phyloP scores from a whole-genome alignment of 164 flowering plant genomes.

The Kingdonia uniflora region DNA sequence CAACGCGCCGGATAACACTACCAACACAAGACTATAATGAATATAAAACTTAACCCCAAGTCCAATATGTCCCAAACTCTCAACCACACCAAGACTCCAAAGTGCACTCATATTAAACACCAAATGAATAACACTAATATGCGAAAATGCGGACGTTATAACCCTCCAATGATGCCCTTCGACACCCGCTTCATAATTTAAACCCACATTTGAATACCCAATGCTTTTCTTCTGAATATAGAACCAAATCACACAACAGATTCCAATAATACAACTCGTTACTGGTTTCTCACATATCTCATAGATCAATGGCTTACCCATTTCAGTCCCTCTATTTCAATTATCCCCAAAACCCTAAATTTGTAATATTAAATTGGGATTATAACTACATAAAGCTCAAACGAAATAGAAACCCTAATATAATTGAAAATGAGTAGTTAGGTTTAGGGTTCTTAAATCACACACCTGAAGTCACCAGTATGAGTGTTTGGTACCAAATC shows the following conservation, averaged over 20 bases:
- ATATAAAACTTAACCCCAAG: slow-evolving; percentile 74
- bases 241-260: slow-evolving; percentile 81
- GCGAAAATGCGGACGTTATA: slow-evolving; percentile 87
- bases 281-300: slow-evolving; percentile 93
- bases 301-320: slow-evolving; percentile 80
- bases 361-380: too few relatives aligned
- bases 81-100: slow-evolving; percentile 92
- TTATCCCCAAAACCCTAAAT: too few relatives aligned
- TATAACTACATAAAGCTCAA: too few relatives aligned
- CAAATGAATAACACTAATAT: slow-evolving; percentile 81
- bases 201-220: slow-evolving; percentile 81
- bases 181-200: slow-evolving; percentile 72
- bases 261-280: slow-evolving; percentile 71
- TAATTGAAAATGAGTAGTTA: too few relatives aligned
- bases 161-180: slow-evolving; percentile 95
- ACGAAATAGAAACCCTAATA: too few relatives aligned
- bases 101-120: slow-evolving; percentile 96
- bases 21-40: slow-evolving; percentile 71
- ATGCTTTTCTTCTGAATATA: slow-evolving; percentile 82
- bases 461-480: too few relatives aligned
- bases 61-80: slow-evolving; percentile 61
- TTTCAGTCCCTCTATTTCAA: too few relatives aligned
- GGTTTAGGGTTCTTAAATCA: too few relatives aligned
- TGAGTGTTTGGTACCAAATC: too few relatives aligned
- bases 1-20: slow-evolving; percentile 60